Percentiles rank a stretch among this genome's conserved stretches.
These are phyloP conservation scores for Cafeteria roenbergensis DNA, from an alignment of 108 stramenopile genomes.

Conservation along the genomic window DNA sequence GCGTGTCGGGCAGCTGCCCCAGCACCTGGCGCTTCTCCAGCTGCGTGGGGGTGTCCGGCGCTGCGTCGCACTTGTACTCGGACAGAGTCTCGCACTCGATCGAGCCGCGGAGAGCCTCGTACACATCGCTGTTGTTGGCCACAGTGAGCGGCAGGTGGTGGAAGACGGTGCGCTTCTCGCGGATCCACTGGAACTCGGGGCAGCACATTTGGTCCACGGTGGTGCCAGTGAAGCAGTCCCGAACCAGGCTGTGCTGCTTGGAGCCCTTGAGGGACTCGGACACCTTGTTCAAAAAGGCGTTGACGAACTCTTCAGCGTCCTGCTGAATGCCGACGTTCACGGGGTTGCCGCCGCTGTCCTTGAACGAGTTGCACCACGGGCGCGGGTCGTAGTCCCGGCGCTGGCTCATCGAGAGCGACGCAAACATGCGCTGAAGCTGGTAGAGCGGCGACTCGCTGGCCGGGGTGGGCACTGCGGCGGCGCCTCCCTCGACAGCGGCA, in stretches of 20 bases:
- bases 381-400: conserved; percentile 11
- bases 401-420: conserved; percentile 12
- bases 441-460: neutral
- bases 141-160: conserved; percentile 12
- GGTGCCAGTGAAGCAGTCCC: conserved; percentile 30
- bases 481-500: too few species aligned
- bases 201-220: conserved; percentile 35
- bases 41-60: conserved; percentile 1
- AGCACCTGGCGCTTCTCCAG: conserved; percentile 28
- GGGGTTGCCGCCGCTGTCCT: conserved; percentile 34
- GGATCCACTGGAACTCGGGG: conserved; percentile 1
- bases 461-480: too few species aligned
- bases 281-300: conserved; percentile 31
- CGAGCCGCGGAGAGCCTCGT: conserved; percentile 29
- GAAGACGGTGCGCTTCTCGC: neutral
- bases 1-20: conserved; percentile 19
- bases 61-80: conserved; percentile 29
- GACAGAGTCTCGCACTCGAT: conserved; percentile 36
- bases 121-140: conserved; percentile 23
- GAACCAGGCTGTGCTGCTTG: conserved; percentile 19
- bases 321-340: conserved; percentile 40
- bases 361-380: conserved; percentile 18
- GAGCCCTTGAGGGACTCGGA: conserved; percentile 7
- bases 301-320: conserved; percentile 47
- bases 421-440: conserved; percentile 25